Conservation (phyloP, 352 stramenopile genomes). For the Phytopythium kandeliae region DNA sequence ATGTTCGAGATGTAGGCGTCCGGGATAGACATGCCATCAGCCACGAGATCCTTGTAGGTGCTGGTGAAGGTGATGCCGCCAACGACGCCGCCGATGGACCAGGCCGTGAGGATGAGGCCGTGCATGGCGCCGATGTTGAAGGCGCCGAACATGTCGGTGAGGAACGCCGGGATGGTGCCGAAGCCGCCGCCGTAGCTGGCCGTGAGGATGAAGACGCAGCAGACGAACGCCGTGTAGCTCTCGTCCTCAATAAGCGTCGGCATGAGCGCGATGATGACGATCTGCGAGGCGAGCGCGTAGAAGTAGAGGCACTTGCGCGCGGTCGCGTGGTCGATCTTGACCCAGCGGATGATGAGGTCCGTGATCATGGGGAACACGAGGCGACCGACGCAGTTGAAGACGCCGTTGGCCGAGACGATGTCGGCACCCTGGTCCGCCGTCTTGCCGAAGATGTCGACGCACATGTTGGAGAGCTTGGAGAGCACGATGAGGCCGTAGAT, state of each 20-base stretch:
- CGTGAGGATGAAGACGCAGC: slow-evolving; percentile 60
- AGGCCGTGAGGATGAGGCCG: slow-evolving; percentile 65
- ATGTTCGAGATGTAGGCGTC: slow-evolving; percentile 66
- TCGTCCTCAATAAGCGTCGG: slow-evolving; percentile 48
- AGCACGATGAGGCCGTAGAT: slow-evolving; percentile 61
- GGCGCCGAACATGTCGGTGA: slow-evolving; percentile 81
- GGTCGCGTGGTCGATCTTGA: slow-evolving; percentile 40
- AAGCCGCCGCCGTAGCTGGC: slow-evolving; percentile 67
- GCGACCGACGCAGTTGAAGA: slow-evolving; percentile 48
- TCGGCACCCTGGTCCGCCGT: slow-evolving; percentile 19
- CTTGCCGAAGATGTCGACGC: slow-evolving; percentile 40
- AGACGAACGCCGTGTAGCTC: slow-evolving; percentile 52
- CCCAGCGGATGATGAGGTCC: slow-evolving; percentile 30
- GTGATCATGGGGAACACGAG: slow-evolving; percentile 34
- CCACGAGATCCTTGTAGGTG: slow-evolving; percentile 35
- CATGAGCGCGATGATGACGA: slow-evolving; percentile 61
- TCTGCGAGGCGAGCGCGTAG: slow-evolving; percentile 48
- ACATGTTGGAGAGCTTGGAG: slow-evolving; percentile 57
- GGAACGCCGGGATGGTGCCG: slow-evolving; percentile 61
- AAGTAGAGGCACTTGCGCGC: slow-evolving; percentile 51
- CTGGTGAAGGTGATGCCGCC: slow-evolving; percentile 69
- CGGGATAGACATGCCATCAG: slow-evolving; percentile 20
- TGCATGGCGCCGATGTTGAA: slow-evolving; percentile 81
- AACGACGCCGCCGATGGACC: slow-evolving; percentile 68
- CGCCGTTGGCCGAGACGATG: slow-evolving; percentile 44